Base-by-base conservation (phyloP, 2,329 filamentous ascomycete genomes). In the Botrytis pseudocinerea region DNA sequence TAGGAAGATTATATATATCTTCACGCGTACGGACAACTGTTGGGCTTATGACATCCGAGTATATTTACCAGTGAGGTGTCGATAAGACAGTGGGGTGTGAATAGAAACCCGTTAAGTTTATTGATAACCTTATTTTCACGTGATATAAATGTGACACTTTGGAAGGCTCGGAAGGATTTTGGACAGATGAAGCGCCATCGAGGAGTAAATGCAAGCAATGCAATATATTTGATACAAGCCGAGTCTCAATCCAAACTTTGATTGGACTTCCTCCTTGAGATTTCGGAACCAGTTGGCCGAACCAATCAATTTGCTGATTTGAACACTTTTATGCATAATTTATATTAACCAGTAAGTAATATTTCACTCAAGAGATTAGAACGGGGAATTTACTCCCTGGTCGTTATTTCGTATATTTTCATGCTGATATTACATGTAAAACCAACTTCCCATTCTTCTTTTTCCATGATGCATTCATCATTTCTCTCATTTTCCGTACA, bases 221-320 rank as follows among this genome's bases (percentile, higher is more conserved):
- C 48, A 73, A 74, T 75, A 65, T 76, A 76, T 71, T 68, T 77
- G 75, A 77, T 74, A 77, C 76, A 73, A 61, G 25, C 61, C 48
- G 44, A 63, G 74, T 74, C 69, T 76, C 60, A 65, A 66, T 57
- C 44, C 38, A 42, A 70, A 32, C n/a, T 28, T 22, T 61, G n/a
- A n/a, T 20, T 48, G 32, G 18, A 51, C 35, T 57, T 32, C 20
- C 28, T n/a, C 51, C 44, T 69, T 14, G 28, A 61, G 9, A 32
- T 71, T n/a, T 71, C 46, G 44, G 46, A 57, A 44, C 32, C 16
- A 25, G 44, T 32, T 6, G 25, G n/a, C 69, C 60, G 60, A 65
- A 54, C 60, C 69, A 54, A 65, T 57, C 20, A 63, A 22, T 32
- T 35, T 38, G 44, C 32, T 48, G 54, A 12, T 70, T 32, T 57